Evolutionary conservation across 106 monocot genomes (phyloP).

Genomic region (Platanthera zijinensis): DNA sequence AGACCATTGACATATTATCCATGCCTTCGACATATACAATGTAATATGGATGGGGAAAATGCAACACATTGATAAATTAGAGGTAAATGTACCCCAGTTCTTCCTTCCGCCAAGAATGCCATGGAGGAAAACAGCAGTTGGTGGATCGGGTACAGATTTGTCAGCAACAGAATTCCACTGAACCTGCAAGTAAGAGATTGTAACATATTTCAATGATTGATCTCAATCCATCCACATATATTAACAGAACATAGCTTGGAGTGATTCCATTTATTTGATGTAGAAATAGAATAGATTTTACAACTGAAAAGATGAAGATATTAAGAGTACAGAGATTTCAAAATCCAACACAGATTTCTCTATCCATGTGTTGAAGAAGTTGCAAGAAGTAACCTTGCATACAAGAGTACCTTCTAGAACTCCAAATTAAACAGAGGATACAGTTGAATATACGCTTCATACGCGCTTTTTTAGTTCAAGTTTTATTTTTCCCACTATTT

Average conservation of each 20-base stretch:
- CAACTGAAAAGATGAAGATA: background rate
- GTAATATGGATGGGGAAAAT: background rate
- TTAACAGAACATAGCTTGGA: background rate
- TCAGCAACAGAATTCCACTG: constrained; percentile 48
- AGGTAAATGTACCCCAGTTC: constrained; percentile 72
- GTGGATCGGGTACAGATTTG: constrained; percentile 73
- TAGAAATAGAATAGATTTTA: background rate
- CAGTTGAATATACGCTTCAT: no score
- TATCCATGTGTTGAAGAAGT: background rate
- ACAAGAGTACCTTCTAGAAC: no score
- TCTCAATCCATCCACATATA: background rate
- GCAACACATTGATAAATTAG: background rate
- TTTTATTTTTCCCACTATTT: no score
- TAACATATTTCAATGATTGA: background rate
- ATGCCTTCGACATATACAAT: background rate
- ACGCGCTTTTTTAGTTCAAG: no score
- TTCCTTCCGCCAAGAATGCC: constrained; percentile 94
- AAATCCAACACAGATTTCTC: background rate
- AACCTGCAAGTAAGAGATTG: constrained; percentile 37
- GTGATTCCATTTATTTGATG: background rate
- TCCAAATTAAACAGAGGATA: no score
- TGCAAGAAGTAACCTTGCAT: no score
- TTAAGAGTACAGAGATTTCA: background rate
- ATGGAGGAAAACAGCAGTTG: constrained; percentile 94
- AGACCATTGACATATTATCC: background rate